Percentiles rank a stretch among this genome's conserved stretches.
These are phyloP conservation scores for Dictyophora rubrovolvata DNA, from an alignment of 768 basidiomycete genomes.

Conservation along the genomic window DNA sequence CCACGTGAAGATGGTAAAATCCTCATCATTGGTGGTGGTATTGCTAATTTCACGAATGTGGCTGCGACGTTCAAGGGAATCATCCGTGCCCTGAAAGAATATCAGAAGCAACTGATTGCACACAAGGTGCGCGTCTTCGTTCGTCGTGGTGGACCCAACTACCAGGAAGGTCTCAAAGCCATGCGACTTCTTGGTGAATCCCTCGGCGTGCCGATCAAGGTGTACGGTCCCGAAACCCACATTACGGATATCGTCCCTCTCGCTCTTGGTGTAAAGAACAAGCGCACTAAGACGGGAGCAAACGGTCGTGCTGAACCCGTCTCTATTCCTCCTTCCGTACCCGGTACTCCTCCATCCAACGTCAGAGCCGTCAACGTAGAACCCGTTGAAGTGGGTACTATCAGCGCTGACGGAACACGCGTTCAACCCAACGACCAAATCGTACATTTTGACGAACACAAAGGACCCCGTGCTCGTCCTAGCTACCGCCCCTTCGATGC, in stretches of 20 bases:
- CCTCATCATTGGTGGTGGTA: constrained; percentile 99
- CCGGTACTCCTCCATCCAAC: constrained; percentile 33
- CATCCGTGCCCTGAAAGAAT: constrained; percentile 93
- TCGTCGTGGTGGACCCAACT: constrained; percentile 97
- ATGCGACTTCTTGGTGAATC: constrained; percentile 95
- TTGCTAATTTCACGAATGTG: constrained; percentile 99
- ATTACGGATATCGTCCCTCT: constrained; percentile 98
- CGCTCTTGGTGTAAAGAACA: constrained; percentile 78
- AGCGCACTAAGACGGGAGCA: constrained; percentile 24
- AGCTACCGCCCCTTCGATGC: constrained; percentile 88
- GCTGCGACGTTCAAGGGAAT: constrained; percentile 99
- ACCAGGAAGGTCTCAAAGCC: constrained; percentile 97
- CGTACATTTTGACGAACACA: constrained; percentile 66
- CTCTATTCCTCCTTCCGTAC: constrained; percentile 38
- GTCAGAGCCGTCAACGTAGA: constrained; percentile 29
- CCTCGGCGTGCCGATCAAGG: constrained; percentile 92
- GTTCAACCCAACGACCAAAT: constrained; percentile 83
- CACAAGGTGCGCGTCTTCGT: constrained; percentile 93
- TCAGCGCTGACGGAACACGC: constrained; percentile 70
- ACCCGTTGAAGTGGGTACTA: constrained; percentile 47
- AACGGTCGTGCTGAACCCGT: constrained; percentile 14
- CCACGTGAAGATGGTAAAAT: constrained; percentile 84
- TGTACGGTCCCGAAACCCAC: constrained; percentile 96
- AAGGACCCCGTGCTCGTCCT: constrained; percentile 44
- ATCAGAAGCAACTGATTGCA: constrained; percentile 71